Evolutionary conservation across 2,329 filamentous ascomycete species (phyloP).

Genomic region (Aspergillus udagawae): DNA sequence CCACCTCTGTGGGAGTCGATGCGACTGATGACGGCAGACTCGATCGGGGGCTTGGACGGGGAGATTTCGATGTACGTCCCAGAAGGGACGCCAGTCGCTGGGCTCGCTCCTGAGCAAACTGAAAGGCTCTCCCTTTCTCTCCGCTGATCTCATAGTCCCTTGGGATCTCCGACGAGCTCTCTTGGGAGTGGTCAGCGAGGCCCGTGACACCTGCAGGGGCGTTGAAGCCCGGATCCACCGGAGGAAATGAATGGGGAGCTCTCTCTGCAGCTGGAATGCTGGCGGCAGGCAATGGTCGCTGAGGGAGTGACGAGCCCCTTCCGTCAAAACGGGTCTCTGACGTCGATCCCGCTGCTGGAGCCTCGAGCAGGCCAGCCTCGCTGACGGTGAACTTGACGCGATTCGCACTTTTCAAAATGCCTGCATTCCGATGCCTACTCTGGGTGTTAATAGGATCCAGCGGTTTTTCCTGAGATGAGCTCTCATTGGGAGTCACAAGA

Average conservation of each 20-base stretch:
- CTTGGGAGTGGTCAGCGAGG: constrained; percentile 23
- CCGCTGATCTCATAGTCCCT: constrained; percentile 28
- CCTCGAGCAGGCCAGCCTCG: constrained; percentile 18
- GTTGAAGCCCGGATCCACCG: constrained; percentile 24
- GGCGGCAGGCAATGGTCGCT: constrained; percentile 31
- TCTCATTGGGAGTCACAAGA: constrained; percentile 22
- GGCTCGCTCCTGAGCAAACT: constrained; percentile 32
- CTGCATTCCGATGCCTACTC: constrained; percentile 35
- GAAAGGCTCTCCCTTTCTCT: constrained; percentile 33
- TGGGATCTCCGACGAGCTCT: constrained; percentile 18
- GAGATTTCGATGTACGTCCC: constrained; percentile 27
- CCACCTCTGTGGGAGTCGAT: constrained; percentile 26
- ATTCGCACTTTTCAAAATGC: constrained; percentile 34
- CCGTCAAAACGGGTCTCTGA: constrained; percentile 26
- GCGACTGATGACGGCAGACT: constrained; percentile 27
- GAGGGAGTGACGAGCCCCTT: constrained; percentile 27
- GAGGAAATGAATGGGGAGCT: constrained; percentile 17
- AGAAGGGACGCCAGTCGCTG: constrained; percentile 33
- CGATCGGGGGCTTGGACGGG: constrained; percentile 23
- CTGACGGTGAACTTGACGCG: constrained; percentile 30
- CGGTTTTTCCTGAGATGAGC: constrained; percentile 12
- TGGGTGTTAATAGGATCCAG: constrained; percentile 23
- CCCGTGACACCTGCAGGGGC: constrained; percentile 27
- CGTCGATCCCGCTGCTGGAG: constrained; percentile 17
- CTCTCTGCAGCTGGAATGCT: constrained; percentile 35